Evolutionary conservation across 495 filamentous ascomycete genomes (phyloP).

Genomic region (Xylaria grammica): DNA sequence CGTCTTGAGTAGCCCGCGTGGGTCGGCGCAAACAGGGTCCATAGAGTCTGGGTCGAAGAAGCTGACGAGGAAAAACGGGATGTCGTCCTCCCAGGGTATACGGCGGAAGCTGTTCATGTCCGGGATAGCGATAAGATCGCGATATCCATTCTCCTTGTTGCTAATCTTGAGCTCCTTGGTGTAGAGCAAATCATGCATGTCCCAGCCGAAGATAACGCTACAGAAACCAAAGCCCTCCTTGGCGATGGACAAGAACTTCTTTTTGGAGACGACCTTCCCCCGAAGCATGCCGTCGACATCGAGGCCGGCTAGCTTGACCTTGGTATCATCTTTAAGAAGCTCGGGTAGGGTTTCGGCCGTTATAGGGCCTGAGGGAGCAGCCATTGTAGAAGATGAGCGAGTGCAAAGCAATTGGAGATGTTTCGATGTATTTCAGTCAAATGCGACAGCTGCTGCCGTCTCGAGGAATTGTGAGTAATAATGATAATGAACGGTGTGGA

Average conservation of each 20-base stretch:
- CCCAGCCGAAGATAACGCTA: slow-evolving; percentile 96
- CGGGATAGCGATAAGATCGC: slow-evolving; percentile 83
- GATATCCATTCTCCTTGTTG: slow-evolving; percentile 92
- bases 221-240: slow-evolving; percentile 93
- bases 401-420: not conserved
- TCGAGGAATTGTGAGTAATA: not conserved
- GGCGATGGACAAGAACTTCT: slow-evolving; percentile 89
- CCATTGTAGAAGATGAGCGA: not conserved
- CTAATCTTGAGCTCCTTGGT: slow-evolving; percentile 82
- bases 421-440: not conserved
- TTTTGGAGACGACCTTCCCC: slow-evolving; percentile 94
- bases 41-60: slow-evolving; percentile 79
- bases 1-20: slow-evolving; percentile 73
- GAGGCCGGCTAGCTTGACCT: slow-evolving; percentile 89
- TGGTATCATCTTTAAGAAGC: slow-evolving; percentile 74
- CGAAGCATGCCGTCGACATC: slow-evolving; percentile 92
- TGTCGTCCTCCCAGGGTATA: slow-evolving; percentile 92
- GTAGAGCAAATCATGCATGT: slow-evolving; percentile 96
- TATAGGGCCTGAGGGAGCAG: slow-evolving; percentile 35
- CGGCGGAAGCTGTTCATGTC: slow-evolving; percentile 83
- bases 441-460: not conserved
- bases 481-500: not conserved
- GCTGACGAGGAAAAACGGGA: slow-evolving; percentile 91
- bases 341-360: slow-evolving; percentile 68
- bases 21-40: slow-evolving; percentile 78